A percentile compares a stretch with the other conserved stretches of the same genome.
These are phyloP conservation scores for Peronospora belbahrii DNA, from an alignment of 352 stramenopile genomes.

Conservation along the genomic window DNA sequence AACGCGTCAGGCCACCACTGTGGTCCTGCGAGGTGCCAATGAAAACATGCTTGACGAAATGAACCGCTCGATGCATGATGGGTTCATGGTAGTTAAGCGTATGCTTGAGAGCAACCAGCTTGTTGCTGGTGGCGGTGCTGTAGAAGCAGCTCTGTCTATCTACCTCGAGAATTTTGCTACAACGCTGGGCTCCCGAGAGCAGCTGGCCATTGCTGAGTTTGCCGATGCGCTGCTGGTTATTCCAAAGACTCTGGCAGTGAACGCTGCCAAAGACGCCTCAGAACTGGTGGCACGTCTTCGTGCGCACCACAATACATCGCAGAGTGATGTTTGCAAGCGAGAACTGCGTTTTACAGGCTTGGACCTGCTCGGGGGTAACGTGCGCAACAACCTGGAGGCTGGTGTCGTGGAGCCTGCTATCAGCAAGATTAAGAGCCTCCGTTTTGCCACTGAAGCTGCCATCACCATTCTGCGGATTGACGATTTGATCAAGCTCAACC, in stretches of 20 bases:
- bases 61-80: conserved; percentile 98
- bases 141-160: conserved; percentile 96
- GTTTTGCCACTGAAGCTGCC: conserved; percentile 98
- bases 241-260: conserved; percentile 98
- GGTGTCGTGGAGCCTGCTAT: conserved; percentile 99
- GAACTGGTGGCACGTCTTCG: conserved; percentile 97
- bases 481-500: conserved; percentile 96
- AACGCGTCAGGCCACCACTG: conserved; percentile 89
- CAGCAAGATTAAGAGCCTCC: conserved; percentile 99
- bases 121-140: conserved; percentile 94
- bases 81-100: conserved; percentile 98
- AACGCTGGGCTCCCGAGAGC: conserved; percentile 93
- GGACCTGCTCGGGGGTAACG: conserved; percentile 92
- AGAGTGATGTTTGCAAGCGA: conserved; percentile 73
- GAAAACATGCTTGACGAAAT: conserved; percentile 99
- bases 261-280: conserved; percentile 97
- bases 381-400: conserved; percentile 94
- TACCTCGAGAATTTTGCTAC: conserved; percentile 98
- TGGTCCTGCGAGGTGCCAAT: conserved; percentile 98
- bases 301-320: conserved; percentile 94
- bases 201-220: conserved; percentile 99
- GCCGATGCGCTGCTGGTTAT: conserved; percentile 97
- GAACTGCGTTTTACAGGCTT: conserved; percentile 90
- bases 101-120: conserved; percentile 99
- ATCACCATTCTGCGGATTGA: conserved; percentile 99